These are phyloP conservation scores for Agaricus bisporus DNA, from an alignment of 768 basidiomycete genomes.

Conservation along the genomic window DNA sequence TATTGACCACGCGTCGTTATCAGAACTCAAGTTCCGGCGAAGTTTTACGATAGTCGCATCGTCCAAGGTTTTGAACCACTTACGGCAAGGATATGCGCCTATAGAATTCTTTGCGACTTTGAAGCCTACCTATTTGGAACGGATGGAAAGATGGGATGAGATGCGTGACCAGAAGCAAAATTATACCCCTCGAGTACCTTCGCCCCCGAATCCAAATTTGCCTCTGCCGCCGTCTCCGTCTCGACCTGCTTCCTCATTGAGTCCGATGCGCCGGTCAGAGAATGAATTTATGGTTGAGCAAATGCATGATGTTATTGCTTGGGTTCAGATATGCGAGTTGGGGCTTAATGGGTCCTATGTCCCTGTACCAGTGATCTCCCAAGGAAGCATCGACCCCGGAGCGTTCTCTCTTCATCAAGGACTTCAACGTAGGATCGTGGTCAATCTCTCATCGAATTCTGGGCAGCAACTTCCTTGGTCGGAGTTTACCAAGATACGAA, in stretches of 20 bases:
- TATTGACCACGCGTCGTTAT: constrained; percentile 62
- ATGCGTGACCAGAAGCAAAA: constrained; percentile 67
- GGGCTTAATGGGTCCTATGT: constrained; percentile 77
- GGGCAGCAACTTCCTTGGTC: constrained; percentile 88
- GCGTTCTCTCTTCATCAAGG: constrained; percentile 91
- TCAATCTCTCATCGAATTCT: constrained; percentile 81
- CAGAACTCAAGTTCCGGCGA: constrained; percentile 79
- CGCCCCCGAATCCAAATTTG: constrained; percentile 14
- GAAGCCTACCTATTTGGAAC: constrained; percentile 77
- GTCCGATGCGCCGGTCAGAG: constrained; percentile 89
- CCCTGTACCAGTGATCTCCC: constrained; percentile 78
- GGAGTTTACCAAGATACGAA: constrained; percentile 64
- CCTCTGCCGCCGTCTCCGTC: constrained; percentile 31
- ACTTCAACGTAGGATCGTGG: constrained; percentile 73
- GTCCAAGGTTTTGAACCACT: constrained; percentile 62
- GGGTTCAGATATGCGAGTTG: constrained; percentile 83
- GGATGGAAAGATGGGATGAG: constrained; percentile 92
- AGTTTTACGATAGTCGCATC: constrained; percentile 76
- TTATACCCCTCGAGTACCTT: constrained; percentile 27
- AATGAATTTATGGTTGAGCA: constrained; percentile 87
- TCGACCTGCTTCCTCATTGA: constrained; percentile 20
- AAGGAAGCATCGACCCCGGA: constrained; percentile 72
- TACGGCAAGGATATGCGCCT: constrained; percentile 73
- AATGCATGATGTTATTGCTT: constrained; percentile 85
- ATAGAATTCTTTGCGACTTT: constrained; percentile 88